Base-by-base conservation (phyloP, 2,329 filamentous ascomycete species). In the Ceratocystis albifundus region DNA sequence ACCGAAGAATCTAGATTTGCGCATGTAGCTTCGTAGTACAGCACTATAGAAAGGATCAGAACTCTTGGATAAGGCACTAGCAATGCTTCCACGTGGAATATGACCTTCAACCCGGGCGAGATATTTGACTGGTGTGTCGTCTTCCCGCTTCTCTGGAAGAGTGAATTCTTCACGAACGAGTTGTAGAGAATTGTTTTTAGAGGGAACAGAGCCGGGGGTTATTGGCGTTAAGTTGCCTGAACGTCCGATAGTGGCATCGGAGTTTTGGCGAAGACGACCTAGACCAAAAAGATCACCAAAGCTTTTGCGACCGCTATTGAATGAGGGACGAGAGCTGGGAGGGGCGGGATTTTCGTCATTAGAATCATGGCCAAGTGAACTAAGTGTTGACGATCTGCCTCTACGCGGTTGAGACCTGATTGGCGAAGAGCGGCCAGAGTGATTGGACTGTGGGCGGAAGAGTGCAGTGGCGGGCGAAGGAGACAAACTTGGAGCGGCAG, bases 21-120 rank as follows among this genome's bases (percentile, higher is more conserved):
- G 86, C 88, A 97, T 97, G 73, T 96, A 97, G 73, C 93, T 96
- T 68, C 93, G 85, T 66, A 99, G 76, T 2, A 96, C 91, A 0
- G 89, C 85, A 68, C 86, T 84, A 61, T 87, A 89, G 74, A 97
- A 99, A 0, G 86, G 77, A 71, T 99, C 93, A 1, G 84, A 84
- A n/a, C 86, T 89, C 73, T 95, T 96, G 20, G 90, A 93, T 30
- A 99, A 77, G 17, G 90, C 85, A 61, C 88, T 89, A 15, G 91
- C 92, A 70, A 99, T 92, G 65, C 88, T 83, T 69, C 91, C 89
- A 66, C 89, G 86, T 48, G 86, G 89, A 17, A 96, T 82, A 53
- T 86, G 82, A 68, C 89, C 88, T 74, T 97, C 90, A 1, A 97
- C 79, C 30, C 90, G 86, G 45, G 88, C 83, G 32, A 99, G 80